Evolutionary conservation across 2,329 filamentous ascomycete species (phyloP).

Genomic region (Apiospora saccharicola): DNA sequence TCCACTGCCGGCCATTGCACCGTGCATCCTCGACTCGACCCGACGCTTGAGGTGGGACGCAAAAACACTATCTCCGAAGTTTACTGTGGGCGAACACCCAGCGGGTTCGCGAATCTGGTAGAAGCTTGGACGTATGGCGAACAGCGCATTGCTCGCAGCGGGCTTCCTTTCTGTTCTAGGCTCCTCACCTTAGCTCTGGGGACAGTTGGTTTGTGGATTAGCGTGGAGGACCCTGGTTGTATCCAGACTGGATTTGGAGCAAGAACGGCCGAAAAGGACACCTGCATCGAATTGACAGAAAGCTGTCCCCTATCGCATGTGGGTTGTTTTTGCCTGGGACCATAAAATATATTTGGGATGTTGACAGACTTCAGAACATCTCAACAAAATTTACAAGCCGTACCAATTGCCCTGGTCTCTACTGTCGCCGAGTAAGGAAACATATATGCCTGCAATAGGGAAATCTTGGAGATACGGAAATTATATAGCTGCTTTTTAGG

Average conservation of each 20-base stretch:
- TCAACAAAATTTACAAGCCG: neutral
- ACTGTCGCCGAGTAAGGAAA: neutral
- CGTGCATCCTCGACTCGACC: too few species aligned
- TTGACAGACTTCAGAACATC: neutral
- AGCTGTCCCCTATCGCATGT: constrained; percentile 6
- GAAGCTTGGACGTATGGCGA: neutral
- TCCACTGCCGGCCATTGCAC: too few species aligned
- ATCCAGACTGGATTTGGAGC: constrained; percentile 12
- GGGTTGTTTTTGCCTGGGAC: neutral
- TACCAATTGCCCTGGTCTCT: neutral
- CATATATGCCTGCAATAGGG: neutral
- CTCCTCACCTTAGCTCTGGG: constrained; percentile 10
- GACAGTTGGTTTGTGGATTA: neutral
- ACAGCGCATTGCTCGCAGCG: neutral
- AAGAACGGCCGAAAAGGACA: constrained; percentile 14
- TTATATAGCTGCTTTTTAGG: neutral
- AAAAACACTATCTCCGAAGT: constrained; percentile 15
- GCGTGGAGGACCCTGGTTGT: neutral
- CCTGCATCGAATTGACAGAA: constrained; percentile 9
- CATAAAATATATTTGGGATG: neutral
- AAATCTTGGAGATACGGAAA: neutral
- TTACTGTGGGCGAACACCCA: constrained; percentile 2
- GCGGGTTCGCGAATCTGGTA: neutral
- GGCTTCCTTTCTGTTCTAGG: constrained; percentile 10
- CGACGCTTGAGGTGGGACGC: neutral